Evolutionary conservation across 805 yeast genomes (phyloP), one percentile per base, ranked within the genome.

Genomic region (Ogataea parapolymorpha): DNA sequence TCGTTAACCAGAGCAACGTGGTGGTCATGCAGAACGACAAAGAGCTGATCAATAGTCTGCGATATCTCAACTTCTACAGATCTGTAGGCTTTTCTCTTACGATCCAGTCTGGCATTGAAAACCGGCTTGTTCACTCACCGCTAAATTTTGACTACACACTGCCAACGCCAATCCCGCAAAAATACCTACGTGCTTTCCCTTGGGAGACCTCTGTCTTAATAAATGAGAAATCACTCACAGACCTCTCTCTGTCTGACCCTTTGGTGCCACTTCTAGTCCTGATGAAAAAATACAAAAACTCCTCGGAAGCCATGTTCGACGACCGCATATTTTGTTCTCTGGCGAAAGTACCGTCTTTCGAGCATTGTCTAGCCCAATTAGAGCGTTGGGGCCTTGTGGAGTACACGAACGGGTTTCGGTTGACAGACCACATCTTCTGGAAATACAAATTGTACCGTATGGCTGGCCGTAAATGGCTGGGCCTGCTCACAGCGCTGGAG

Each of bases 391-490:
- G 37, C 8, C 18, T 46, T 4, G 39, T 44, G 11, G 14, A 33
- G 3, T 44, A 36, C 15, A 37, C 41, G 11, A 20, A 38, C 18
- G 38, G 29, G n/a, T 44, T 39, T 25, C 28, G 29, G 22, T 15
- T 45, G 13, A 29, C 32, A 6, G 37, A 39, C 18, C 53, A 46
- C 35, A 22, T 46, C 3, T 32, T 49, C 15, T 49, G 50, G 49
- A 32, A 39, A 30, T 16, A 42, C 16, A 29, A 16, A 4, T n/a
- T 27, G 15, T 28, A 28, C 22, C 4, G 16, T 1, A 15, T 44
- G 18, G 39, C 45, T 5, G 51, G 45, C 9, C 41, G 50, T 18
- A 42, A 43, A 29, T 51, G 53, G 53, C 31, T 51, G 11, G 37
- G 36, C 18, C 38, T 51, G 17, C 31, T 45, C 5, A 28, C 41